These are phyloP conservation scores for Nicotiana tomentosiformis DNA, from an alignment of 257 asterid genomes.

Conservation along the genomic window DNA sequence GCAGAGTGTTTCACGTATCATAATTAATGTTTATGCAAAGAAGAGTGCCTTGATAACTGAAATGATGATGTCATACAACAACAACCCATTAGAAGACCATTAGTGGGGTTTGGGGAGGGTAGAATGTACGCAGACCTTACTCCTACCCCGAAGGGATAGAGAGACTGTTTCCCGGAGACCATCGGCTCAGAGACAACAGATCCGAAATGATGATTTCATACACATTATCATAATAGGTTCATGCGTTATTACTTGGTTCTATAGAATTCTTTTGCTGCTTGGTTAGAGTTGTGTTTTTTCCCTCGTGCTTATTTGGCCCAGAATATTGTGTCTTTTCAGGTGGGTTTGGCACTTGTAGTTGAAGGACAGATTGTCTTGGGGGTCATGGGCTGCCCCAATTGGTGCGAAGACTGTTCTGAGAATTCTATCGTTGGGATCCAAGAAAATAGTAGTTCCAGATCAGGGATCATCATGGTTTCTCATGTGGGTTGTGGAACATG, in stretches of 20 bases:
- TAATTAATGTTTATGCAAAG: neutral
- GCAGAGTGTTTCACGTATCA: neutral
- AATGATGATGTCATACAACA: neutral
- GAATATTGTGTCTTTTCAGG: slow-evolving; percentile 40
- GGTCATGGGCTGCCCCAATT: slow-evolving; percentile 96
- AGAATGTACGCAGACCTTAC: too few species aligned
- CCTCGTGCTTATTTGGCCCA: neutral
- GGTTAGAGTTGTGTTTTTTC: neutral
- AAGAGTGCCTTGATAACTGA: neutral
- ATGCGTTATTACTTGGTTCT: neutral
- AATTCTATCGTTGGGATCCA: slow-evolving; percentile 14
- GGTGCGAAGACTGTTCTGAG: slow-evolving; percentile 45
- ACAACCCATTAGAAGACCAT: too few species aligned
- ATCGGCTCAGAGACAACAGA: too few species aligned
- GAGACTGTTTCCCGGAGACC: too few species aligned
- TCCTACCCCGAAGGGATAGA: too few species aligned
- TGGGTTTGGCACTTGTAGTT: slow-evolving; percentile 90
- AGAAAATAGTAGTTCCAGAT: slow-evolving; percentile 25
- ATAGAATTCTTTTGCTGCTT: neutral
- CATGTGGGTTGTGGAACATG: slow-evolving; percentile 94
- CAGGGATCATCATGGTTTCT: slow-evolving; percentile 75
- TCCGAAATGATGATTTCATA: neutral
- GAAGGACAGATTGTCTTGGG: slow-evolving; percentile 88
- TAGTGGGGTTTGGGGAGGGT: too few species aligned
- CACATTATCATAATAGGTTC: neutral